Evolutionary conservation across 2,329 filamentous ascomycete species (phyloP), one percentile per base, ranked within the genome.

Genomic region (Apiospora marii): DNA sequence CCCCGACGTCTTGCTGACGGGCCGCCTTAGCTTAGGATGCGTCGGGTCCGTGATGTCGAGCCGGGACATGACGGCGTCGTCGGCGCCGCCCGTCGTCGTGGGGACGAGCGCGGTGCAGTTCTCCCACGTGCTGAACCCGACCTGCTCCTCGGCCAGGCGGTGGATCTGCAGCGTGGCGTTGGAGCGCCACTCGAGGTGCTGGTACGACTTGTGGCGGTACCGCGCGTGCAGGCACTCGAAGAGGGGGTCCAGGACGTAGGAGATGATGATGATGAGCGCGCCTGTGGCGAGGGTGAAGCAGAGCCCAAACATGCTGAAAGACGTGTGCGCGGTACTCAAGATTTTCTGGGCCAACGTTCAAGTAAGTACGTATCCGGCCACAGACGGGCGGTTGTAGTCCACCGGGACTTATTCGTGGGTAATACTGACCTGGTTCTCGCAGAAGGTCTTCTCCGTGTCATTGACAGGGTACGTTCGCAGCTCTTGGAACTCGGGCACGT

Each of bases 21-120:
- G 53, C 8, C 27, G 8, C 4, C 27, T 27, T 0, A 68, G 67
- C 22, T 44, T 68, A 10, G 67, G 67, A 34, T 68, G 41, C 0
- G 30, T 68, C n/a, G 67, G 67, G 13, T 68, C 37, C 14, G 67
- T 5, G 41, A 68, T 44, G n/a, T 68, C 67, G n/a, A 68, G 44
- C 1, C n/a, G 19, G 1, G 67, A 44, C 10, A 30, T 41, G 3
- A 46, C 14, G 3, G 30, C 14, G n/a, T 68, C 41, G 41, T 48
- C 67, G 10, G 24, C 14, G 1, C 1, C 2, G 10, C 41, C 46
- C 6, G 13, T 30, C 12, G 67, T 68, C 6, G 13, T 30, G n/a
- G 67, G 67, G 19, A 68, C 13, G 37, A 14, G 1, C 16, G 24
- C 19, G 10, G 41, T 48, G 37, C 67, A 68, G 4, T 68, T 19